A percentile compares a stretch with the other conserved stretches of the same genome.
phyloP scores from a whole-genome alignment of 176 grass and related monocot genomes.

The Poa annua region DNA sequence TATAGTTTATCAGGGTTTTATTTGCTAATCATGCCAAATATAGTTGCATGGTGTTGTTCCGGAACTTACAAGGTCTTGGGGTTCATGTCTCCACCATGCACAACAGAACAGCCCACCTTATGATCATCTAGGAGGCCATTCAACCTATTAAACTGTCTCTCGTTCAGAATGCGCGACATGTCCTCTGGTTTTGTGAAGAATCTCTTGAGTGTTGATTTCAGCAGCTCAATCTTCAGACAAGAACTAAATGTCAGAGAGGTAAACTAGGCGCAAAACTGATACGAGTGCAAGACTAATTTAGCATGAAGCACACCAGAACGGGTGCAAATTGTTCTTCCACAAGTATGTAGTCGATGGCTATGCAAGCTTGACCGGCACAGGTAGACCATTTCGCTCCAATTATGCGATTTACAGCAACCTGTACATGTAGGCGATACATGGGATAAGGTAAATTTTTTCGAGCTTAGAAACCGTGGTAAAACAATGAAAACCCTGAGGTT shows the following conservation, averaged over 20 bases:
- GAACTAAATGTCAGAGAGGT: slow-evolving; percentile 27
- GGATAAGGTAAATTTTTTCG: neutral
- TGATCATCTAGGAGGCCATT: slow-evolving; percentile 53
- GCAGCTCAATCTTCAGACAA: slow-evolving; percentile 63
- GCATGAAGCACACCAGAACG: slow-evolving; percentile 46
- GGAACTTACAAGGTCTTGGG: slow-evolving; percentile 56
- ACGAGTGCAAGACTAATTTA: neutral
- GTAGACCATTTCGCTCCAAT: slow-evolving; percentile 72
- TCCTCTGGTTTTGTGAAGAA: slow-evolving; percentile 52
- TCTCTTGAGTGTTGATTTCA: slow-evolving; percentile 59
- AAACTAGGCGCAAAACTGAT: too few relatives aligned
- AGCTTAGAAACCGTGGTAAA: neutral
- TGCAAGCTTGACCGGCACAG: slow-evolving; percentile 78
- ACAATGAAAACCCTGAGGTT: neutral
- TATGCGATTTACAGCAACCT: slow-evolving; percentile 68
- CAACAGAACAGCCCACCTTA: slow-evolving; percentile 53
- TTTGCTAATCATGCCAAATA: too few relatives aligned
- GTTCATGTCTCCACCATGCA: slow-evolving; percentile 63
- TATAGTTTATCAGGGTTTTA: too few relatives aligned
- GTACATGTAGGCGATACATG: neutral
- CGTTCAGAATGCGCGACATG: slow-evolving; percentile 64
- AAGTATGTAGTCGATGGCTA: slow-evolving; percentile 80
- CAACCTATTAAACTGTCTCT: slow-evolving; percentile 61
- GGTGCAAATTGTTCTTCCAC: slow-evolving; percentile 75
- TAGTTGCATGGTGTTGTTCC: neutral